Evolutionary conservation across 129 eudicot species (phyloP), one percentile per base, ranked within the genome.

Genomic region (Chrysanthemum lavandulifolium): DNA sequence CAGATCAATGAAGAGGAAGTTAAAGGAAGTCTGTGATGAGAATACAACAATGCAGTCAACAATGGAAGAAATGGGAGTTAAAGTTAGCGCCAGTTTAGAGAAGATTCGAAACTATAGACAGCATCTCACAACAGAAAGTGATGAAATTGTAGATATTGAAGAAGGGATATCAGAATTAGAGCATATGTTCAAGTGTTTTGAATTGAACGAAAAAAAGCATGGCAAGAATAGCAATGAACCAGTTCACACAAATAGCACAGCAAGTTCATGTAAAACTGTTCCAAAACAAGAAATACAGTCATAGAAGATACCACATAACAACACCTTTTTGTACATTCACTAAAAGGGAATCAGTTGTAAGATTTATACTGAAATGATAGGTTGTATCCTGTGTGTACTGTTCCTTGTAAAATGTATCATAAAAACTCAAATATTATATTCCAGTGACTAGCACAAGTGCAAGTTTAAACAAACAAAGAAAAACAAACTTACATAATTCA

Each of bases 31-130:
- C 14, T 65, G 58, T 21, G 96, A 85, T 65, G 90, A 84, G 48
- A 84, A 83, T 45, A 18, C 48, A 61, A 77, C 47, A 12, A 76
- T 89, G 86, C 78, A 68, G 18, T 79, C 84, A 0, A 76, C 82
- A 25, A 79, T 89, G 84, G 92, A 89, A 61, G 96, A 84, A 49
- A 79, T 85, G 76, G 83, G 82, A 50, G 85, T 36, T 50, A 86
- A 89, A 60, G 81, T 89, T 40, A 69, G 70, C 61, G 75, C 58
- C 21, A 80, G 88, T 71, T 69, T 87, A 36, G 71, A 73, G 6
- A 80, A 77, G 23, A 78, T 93, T 13, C 86, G 76, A 7, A 73
- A 84, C 73, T 73, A 85, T 43, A 79, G 84, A 62, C 78, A 81
- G 48, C 75, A 75, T 33, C 59, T 48, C 23, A 68, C 48, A 0